Evolutionary conservation across 768 basidiomycete genomes (phyloP), one percentile per base, ranked within the genome.

Genomic region (Amylocystis lapponica): DNA sequence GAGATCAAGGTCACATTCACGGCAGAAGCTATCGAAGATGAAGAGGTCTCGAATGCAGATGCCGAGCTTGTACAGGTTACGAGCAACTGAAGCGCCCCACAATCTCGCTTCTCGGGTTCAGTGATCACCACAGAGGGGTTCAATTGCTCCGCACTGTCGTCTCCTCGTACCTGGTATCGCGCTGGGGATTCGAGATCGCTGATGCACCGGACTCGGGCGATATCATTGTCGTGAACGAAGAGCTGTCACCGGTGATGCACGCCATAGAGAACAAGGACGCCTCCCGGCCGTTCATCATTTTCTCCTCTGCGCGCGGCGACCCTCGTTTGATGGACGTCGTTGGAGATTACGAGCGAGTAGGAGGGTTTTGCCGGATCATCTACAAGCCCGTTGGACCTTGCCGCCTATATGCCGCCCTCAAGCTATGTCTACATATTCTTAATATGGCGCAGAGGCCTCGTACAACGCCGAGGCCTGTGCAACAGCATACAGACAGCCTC

Each of bases 381-480:
- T 87, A 83, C 74, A 97, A 96, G 60, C 93, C 93, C 9, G 81
- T 81, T 20, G 90, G 92, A 2, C 93, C 93, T 3, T 76, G 78
- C 33, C 78, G 83, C 17, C 71, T 95, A 43, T 74, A 80, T 21
- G 60, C 71, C 5, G 74, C 80, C 19, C 66, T 94, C 46, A 82
- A 81, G 54, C 74, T 83, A 9, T 75, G 76, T 58, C 45, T 83
- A 20, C 74, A 80, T 57, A 68, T 74, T 4, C 63, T 78, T 35
- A 75, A 71, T 36, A 78, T 82, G 33, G 66, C 68, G 47, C 45
- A 56, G 25, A 51, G 45, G 5, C 56, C 63, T 46, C 62, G 68
- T 22, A 62, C 61, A 27, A 37, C n/a, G n/a, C n/a, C n/a, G n/a
- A n/a, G n/a, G n/a, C n/a, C n/a, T n/a, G n/a, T n/a, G n/a, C n/a